phyloP scores from a whole-genome alignment of 2,329 filamentous ascomycete species.

The Xenoacremonium recifei region DNA sequence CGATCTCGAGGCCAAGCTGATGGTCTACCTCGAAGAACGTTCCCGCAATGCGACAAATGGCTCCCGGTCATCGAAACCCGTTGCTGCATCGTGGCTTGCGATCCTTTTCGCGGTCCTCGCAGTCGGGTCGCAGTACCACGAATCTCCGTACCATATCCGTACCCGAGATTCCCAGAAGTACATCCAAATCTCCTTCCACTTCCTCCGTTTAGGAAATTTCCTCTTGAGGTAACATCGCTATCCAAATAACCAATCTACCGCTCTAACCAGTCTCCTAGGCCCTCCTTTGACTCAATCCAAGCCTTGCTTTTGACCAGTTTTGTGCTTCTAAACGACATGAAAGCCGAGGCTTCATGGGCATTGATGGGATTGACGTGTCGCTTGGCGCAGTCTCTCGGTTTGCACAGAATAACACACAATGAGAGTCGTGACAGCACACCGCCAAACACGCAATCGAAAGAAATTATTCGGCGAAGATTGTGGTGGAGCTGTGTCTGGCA shows the following conservation, averaged over 20 bases:
- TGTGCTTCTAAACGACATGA: conserved; percentile 67
- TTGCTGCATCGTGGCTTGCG: conserved; percentile 65
- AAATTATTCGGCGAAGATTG: conserved; percentile 53
- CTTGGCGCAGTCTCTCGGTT: conserved; percentile 62
- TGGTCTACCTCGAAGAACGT: conserved; percentile 64
- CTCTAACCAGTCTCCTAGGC: conserved; percentile 35
- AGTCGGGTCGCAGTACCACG: conserved; percentile 65
- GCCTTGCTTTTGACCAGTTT: conserved; percentile 62
- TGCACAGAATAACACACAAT: conserved; percentile 49
- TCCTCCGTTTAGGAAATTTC: conserved; percentile 62
- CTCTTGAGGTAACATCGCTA: conserved; percentile 46
- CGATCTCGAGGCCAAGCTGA: conserved; percentile 62
- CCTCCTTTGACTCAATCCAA: conserved; percentile 65
- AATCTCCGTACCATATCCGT: conserved; percentile 60
- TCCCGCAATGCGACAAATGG: conserved; percentile 52
- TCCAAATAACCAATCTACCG: neutral
- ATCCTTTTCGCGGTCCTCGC: conserved; percentile 65
- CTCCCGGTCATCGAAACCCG: conserved; percentile 45
- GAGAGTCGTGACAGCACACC: conserved; percentile 45
- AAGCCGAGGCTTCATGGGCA: conserved; percentile 67
- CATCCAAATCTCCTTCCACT: conserved; percentile 64
- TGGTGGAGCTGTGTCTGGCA: conserved; percentile 70
- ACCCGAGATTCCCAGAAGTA: conserved; percentile 60
- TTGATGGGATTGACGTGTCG: conserved; percentile 62
- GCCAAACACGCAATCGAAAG: conserved; percentile 47